phyloP scores from a whole-genome alignment of 768 basidiomycete species.

The Rhizopogon roseolus region DNA sequence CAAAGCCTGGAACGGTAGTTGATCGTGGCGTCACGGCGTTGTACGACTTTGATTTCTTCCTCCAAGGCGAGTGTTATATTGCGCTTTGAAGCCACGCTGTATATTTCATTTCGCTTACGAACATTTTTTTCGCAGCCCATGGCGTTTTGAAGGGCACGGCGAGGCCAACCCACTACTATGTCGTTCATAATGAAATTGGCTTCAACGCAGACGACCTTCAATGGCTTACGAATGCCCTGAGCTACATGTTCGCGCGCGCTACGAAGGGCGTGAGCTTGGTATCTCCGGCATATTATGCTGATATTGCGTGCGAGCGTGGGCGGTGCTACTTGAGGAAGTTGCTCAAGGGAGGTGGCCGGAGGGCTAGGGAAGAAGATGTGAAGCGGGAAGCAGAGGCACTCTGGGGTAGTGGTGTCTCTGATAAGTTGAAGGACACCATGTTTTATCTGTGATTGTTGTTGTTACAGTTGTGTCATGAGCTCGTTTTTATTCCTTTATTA shows the following conservation, averaged over 20 bases:
- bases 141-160: conserved; percentile 46
- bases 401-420: conserved; percentile 54
- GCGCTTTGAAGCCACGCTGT: background rate
- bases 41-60: conserved; percentile 52
- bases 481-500: too few relatives aligned
- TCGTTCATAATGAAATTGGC: conserved; percentile 49
- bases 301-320: conserved; percentile 49
- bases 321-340: conserved; percentile 48
- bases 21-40: conserved; percentile 51
- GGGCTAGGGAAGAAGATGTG: conserved; percentile 42
- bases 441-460: conserved; percentile 16
- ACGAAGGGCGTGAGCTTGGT: conserved; percentile 40
- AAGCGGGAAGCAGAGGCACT: conserved; percentile 44
- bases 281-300: conserved; percentile 36
- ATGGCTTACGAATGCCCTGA: conserved; percentile 44
- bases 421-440: conserved; percentile 62
- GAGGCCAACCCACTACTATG: conserved; percentile 51
- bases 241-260: conserved; percentile 55
- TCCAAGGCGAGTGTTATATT: conserved; percentile 34
- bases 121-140: conserved; percentile 23
- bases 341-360: conserved; percentile 31
- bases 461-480: too few relatives aligned
- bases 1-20: conserved; percentile 49
- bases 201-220: conserved; percentile 48
- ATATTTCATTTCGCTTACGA: background rate